phyloP scores from a whole-genome alignment of 345 rosid genomes.

The Nasturtium officinale region DNA sequence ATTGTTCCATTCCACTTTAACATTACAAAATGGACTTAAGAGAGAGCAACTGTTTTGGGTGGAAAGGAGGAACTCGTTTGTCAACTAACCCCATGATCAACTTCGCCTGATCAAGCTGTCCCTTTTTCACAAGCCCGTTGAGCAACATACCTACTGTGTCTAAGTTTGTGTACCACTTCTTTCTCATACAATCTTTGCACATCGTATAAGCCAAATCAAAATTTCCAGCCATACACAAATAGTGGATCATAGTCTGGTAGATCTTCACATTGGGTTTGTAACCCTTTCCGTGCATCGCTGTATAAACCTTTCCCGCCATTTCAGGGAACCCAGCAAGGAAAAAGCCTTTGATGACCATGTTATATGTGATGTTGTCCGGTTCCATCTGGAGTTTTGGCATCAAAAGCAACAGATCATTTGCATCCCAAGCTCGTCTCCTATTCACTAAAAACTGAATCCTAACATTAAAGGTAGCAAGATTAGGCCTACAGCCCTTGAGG shows the following conservation, averaged over 20 bases:
- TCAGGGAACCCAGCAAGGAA: slow-evolving; percentile 64
- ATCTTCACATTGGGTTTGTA: slow-evolving; percentile 63
- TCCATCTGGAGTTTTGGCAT: slow-evolving; percentile 59
- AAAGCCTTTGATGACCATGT: slow-evolving; percentile 82
- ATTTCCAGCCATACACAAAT: slow-evolving; percentile 62
- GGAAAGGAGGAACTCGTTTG: slow-evolving; percentile 61
- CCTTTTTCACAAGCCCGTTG: slow-evolving; percentile 55
- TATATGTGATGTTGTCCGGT: slow-evolving; percentile 72
- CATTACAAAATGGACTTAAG: slow-evolving; percentile 46
- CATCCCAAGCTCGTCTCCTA: slow-evolving; percentile 66
- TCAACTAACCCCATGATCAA: slow-evolving; percentile 49
- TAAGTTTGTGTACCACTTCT: slow-evolving; percentile 64
- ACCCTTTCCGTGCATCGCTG: slow-evolving; percentile 56
- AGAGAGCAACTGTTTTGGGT: slow-evolving; percentile 51
- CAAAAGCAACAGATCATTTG: slow-evolving; percentile 62
- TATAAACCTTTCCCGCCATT: slow-evolving; percentile 77
- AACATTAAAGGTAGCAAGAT: slow-evolving; percentile 71
- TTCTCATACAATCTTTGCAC: slow-evolving; percentile 74
- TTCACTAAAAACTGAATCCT: slow-evolving; percentile 74
- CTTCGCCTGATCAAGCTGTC: slow-evolving; percentile 56
- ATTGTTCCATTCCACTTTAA: slow-evolving; percentile 23
- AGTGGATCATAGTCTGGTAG: slow-evolving; percentile 83
- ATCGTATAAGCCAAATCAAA: slow-evolving; percentile 66
- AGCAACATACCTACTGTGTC: slow-evolving; percentile 60
- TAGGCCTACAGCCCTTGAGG: slow-evolving; percentile 71